A percentile compares a stretch with the other conserved stretches of the same genome.
These are phyloP conservation scores for Fusarium neocosmosporiellum DNA, from an alignment of 2,329 filamentous ascomycete genomes.

Conservation along the genomic window DNA sequence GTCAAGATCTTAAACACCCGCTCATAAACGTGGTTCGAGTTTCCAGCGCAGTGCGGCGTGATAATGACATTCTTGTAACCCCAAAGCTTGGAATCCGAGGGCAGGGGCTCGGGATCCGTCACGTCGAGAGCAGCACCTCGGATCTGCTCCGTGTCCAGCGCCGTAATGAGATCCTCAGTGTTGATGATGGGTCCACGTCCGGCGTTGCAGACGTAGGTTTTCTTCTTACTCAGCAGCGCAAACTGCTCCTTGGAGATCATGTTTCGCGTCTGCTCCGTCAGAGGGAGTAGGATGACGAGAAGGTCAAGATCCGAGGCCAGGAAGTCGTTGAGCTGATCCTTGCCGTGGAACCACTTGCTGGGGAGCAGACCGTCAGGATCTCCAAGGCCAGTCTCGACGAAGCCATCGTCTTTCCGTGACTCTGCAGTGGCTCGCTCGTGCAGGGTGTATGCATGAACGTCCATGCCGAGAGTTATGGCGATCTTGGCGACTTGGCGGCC, in stretches of 20 bases:
- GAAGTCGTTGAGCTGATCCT: slow-evolving; percentile 60
- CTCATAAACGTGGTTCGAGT: slow-evolving; percentile 11
- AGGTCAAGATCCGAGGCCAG: slow-evolving; percentile 63
- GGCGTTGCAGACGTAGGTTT: slow-evolving; percentile 2
- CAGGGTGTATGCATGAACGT: slow-evolving; percentile 79
- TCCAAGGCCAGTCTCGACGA: slow-evolving; percentile 73
- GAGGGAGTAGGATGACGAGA: slow-evolving; percentile 53
- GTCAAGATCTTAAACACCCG: slow-evolving; percentile 5
- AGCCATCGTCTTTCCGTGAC: slow-evolving; percentile 71
- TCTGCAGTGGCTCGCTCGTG: slow-evolving; percentile 72
- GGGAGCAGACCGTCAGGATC: slow-evolving; percentile 61
- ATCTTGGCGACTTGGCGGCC: slow-evolving; percentile 65
- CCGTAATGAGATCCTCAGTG: neutral
- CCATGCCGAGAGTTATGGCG: slow-evolving; percentile 73
- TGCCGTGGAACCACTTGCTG: slow-evolving; percentile 61
- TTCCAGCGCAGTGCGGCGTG: slow-evolving; percentile 4
- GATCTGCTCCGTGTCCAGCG: neutral
- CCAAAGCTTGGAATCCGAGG: neutral
- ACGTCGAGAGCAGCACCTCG: neutral
- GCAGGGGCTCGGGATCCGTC: neutral
- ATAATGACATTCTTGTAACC: neutral
- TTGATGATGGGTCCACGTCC: slow-evolving; percentile 4
- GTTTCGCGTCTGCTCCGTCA: slow-evolving; percentile 5
- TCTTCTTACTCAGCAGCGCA: slow-evolving; percentile 3
- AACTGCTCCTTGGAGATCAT: slow-evolving; percentile 14